Conservation (phyloP, 2,329 filamentous ascomycete genomes). For the Gaeumannomyces sp. region DNA sequence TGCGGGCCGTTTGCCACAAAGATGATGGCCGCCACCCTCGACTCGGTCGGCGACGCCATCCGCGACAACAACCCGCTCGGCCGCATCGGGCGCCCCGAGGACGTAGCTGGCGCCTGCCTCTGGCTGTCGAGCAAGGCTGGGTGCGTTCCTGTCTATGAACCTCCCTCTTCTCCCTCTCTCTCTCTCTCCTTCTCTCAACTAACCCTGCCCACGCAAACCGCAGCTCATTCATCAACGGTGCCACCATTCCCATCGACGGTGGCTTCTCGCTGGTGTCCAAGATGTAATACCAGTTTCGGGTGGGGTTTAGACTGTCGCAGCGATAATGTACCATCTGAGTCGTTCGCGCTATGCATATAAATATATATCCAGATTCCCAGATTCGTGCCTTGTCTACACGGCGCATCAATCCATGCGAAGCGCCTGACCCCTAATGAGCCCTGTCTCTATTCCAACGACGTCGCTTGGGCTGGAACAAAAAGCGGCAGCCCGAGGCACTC, state of each 20-base stretch:
- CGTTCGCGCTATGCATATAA: neutral
- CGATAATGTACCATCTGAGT: neutral
- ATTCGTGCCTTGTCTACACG: too few relatives aligned
- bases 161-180: neutral
- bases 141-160: slow-evolving; percentile 23
- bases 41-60: slow-evolving; percentile 48
- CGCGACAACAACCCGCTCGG: slow-evolving; percentile 55
- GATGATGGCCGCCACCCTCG: slow-evolving; percentile 60
- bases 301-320: neutral
- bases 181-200: neutral
- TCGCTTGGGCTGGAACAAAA: too few relatives aligned
- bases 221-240: slow-evolving; percentile 56
- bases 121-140: slow-evolving; percentile 65
- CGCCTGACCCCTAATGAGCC: too few relatives aligned
- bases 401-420: too few relatives aligned
- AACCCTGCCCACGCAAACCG: neutral
- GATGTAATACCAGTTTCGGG: slow-evolving; percentile 27
- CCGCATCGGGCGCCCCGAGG: slow-evolving; percentile 59
- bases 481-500: too few relatives aligned
- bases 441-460: too few relatives aligned
- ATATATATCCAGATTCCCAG: neutral
- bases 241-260: slow-evolving; percentile 57
- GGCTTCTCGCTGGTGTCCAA: slow-evolving; percentile 42
- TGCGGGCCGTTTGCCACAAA: slow-evolving; percentile 66
- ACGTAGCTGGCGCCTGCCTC: slow-evolving; percentile 66